phyloP scores from a whole-genome alignment of 345 rosid species.

The Hypericum perforatum region DNA sequence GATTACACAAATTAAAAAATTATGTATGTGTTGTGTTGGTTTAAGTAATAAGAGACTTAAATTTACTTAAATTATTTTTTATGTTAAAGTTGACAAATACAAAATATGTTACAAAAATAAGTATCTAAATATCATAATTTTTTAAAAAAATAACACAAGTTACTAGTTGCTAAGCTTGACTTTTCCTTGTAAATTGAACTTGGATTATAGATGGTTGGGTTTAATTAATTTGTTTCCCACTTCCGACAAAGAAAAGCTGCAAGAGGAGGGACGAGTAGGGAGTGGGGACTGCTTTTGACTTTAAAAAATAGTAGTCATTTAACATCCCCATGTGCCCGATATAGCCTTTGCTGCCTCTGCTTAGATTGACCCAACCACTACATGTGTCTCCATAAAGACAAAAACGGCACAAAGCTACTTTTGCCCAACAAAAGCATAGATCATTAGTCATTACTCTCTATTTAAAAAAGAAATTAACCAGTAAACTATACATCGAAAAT shows the following conservation, averaged over 20 bases:
- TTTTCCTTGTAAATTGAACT: too few species aligned
- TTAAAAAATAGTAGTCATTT: neutral
- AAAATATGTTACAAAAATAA: too few species aligned
- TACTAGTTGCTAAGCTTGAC: too few species aligned
- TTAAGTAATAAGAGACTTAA: too few species aligned
- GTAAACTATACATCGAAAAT: too few species aligned
- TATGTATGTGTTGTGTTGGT: too few species aligned
- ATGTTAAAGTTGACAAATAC: too few species aligned
- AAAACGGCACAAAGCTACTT: neutral
- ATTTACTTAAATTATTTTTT: too few species aligned
- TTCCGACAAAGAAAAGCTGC: constrained; percentile 19
- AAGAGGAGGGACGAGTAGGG: constrained; percentile 2
- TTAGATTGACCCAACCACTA: constrained; percentile 6
- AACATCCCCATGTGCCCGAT: constrained; percentile 23
- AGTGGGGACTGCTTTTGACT: constrained; percentile 15
- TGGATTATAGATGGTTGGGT: neutral
- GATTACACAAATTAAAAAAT: too few species aligned
- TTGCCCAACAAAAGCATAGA: neutral
- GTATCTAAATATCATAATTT: too few species aligned
- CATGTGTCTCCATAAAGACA: neutral
- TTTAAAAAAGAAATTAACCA: too few species aligned
- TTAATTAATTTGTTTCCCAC: constrained; percentile 1
- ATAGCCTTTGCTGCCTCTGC: constrained; percentile 2
- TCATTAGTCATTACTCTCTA: neutral
- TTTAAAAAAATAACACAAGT: too few species aligned